These are phyloP conservation scores for Pseudogymnoascus sp. DNA, from an alignment of 2,329 filamentous ascomycete genomes.

Conservation along the genomic window DNA sequence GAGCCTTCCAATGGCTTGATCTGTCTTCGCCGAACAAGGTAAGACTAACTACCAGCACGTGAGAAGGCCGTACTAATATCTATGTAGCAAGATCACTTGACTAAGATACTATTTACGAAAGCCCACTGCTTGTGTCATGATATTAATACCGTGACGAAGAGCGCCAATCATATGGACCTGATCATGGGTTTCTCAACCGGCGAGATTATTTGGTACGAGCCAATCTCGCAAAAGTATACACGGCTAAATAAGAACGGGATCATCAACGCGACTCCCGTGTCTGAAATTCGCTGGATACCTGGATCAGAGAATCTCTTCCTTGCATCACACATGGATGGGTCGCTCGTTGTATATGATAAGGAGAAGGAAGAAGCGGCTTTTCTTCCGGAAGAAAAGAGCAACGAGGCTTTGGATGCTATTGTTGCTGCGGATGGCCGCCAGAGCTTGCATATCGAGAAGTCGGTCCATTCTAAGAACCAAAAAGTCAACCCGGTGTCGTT, in stretches of 20 bases:
- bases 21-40: slow-evolving; percentile 67
- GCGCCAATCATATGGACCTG: slow-evolving; percentile 71
- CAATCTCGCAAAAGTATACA: slow-evolving; percentile 90
- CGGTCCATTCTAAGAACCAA: slow-evolving; percentile 87
- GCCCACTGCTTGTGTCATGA: slow-evolving; percentile 93
- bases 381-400: slow-evolving; percentile 47
- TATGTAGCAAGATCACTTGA: slow-evolving; percentile 59
- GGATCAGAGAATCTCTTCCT: slow-evolving; percentile 90
- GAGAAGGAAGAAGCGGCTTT: slow-evolving; percentile 87
- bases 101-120: slow-evolving; percentile 95
- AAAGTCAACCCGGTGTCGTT: slow-evolving; percentile 85
- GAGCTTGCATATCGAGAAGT: slow-evolving; percentile 71
- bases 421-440: slow-evolving; percentile 27
- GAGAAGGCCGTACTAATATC: background rate
- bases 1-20: slow-evolving; percentile 94
- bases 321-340: slow-evolving; percentile 85
- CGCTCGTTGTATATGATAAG: slow-evolving; percentile 90
- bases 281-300: slow-evolving; percentile 86
- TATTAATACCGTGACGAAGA: slow-evolving; percentile 77
- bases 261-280: slow-evolving; percentile 78
- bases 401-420: slow-evolving; percentile 19
- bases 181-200: slow-evolving; percentile 94
- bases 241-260: slow-evolving; percentile 94
- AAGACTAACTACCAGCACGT: slow-evolving; percentile 8
- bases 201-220: slow-evolving; percentile 98